Evolutionary conservation across 2,329 filamentous ascomycete species (phyloP).

Genomic region (Myriosclerotinia duriaeana): DNA sequence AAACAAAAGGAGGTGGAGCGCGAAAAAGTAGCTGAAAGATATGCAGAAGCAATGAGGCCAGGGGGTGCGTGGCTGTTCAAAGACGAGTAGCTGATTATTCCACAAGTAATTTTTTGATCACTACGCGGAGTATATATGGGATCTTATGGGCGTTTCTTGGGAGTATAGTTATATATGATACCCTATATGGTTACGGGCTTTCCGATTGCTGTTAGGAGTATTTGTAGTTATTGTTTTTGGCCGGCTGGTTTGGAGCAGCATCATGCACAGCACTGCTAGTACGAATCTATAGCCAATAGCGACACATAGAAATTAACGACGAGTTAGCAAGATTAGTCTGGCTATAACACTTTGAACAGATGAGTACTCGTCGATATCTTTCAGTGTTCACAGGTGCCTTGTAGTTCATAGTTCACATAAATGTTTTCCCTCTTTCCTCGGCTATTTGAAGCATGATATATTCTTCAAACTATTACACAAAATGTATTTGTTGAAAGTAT

Average conservation of each 20-base stretch:
- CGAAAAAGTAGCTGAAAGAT: conserved; percentile 67
- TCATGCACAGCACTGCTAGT: neutral
- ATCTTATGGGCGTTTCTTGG: neutral
- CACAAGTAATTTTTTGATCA: neutral
- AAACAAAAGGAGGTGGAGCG: conserved; percentile 64
- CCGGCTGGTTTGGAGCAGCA: neutral
- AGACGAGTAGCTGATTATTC: conserved; percentile 57
- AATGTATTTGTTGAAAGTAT: too few relatives aligned
- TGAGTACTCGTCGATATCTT: neutral
- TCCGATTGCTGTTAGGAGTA: neutral
- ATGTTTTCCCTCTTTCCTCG: too few relatives aligned
- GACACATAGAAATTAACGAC: neutral
- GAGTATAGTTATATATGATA: conserved; percentile 13
- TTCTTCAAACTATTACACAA: too few relatives aligned
- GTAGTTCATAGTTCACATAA: too few relatives aligned
- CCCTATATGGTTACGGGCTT: neutral
- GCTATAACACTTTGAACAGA: neutral
- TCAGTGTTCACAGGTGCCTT: too few relatives aligned
- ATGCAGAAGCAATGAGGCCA: conserved; percentile 76
- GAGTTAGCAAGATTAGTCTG: neutral
- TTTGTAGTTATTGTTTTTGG: neutral
- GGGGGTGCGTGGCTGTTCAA: conserved; percentile 77
- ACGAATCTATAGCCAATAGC: neutral
- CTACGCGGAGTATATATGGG: neutral
- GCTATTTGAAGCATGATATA: too few relatives aligned